These are phyloP conservation scores for Thraustochytrium striatum DNA, from an alignment of 352 stramenopile species.

Conservation along the genomic window DNA sequence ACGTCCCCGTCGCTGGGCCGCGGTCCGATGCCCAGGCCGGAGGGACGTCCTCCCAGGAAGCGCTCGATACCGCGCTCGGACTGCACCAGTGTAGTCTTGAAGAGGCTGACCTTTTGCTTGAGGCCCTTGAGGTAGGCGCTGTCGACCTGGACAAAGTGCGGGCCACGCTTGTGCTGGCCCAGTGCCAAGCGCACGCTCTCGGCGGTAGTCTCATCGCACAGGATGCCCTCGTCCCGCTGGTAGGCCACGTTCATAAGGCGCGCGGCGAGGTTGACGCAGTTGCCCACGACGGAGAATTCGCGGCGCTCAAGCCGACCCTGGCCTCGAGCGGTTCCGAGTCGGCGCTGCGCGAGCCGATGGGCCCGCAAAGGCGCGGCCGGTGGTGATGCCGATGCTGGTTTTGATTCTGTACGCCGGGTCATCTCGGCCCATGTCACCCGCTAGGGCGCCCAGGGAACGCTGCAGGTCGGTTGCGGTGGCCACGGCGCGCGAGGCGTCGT, in stretches of 20 bases:
- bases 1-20: no score
- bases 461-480: conserved; percentile 72
- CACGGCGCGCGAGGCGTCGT: conserved; percentile 79
- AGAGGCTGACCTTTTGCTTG: conserved; percentile 36
- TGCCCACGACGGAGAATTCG: conserved; percentile 85
- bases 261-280: conserved; percentile 88
- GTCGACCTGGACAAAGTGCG: conserved; percentile 22
- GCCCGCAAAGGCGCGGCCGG: conserved; percentile 77
- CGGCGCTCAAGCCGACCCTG: conserved; percentile 63
- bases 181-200: conserved; percentile 13
- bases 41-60: no score
- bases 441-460: background rate
- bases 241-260: conserved; percentile 69
- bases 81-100: conserved; percentile 28
- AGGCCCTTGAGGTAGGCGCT: conserved; percentile 35
- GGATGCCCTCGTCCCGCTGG: conserved; percentile 35
- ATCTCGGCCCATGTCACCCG: background rate
- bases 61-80: no score
- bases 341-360: conserved; percentile 63
- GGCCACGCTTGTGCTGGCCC: conserved; percentile 32
- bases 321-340: conserved; percentile 52
- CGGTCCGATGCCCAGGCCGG: no score
- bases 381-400: conserved; percentile 71
- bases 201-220: conserved; percentile 38
- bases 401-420: conserved; percentile 21